Percentiles rank a stretch among this genome's conserved stretches.
phyloP scores from a whole-genome alignment of 2,329 filamentous ascomycete genomes.

The Cercospora beticola region DNA sequence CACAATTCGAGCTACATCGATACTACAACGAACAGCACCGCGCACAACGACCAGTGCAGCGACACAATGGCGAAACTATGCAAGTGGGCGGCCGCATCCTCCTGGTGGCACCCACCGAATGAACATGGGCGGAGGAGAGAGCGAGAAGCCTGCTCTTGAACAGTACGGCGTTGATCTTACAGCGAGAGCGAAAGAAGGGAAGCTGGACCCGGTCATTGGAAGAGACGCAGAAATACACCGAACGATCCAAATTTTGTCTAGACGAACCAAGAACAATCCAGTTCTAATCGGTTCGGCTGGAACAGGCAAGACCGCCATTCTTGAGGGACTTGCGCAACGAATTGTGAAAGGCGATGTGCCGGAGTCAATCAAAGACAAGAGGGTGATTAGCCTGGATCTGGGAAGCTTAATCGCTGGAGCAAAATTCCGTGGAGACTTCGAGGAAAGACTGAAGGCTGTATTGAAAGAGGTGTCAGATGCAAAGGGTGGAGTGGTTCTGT shows the following conservation, averaged over 20 bases:
- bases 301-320: conserved; percentile 89
- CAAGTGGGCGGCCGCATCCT: conserved; percentile 67
- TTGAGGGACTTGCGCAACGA: conserved; percentile 84
- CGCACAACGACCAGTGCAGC: not conserved
- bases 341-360: conserved; percentile 93
- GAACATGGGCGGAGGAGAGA: conserved; percentile 70
- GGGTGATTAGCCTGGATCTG: conserved; percentile 82
- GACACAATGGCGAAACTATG: conserved; percentile 45
- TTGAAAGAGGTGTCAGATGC: conserved; percentile 88
- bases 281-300: conserved; percentile 90
- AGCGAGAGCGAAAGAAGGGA: conserved; percentile 77
- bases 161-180: conserved; percentile 91
- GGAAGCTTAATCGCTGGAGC: conserved; percentile 92
- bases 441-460: conserved; percentile 88
- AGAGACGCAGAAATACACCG: conserved; percentile 88
- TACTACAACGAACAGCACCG: not conserved
- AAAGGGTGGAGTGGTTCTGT: conserved; percentile 85
- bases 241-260: conserved; percentile 89
- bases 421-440: conserved; percentile 94
- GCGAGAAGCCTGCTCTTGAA: conserved; percentile 83
- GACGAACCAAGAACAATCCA: conserved; percentile 93
- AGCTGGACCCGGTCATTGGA: conserved; percentile 93
- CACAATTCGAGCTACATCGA: conserved; percentile 12
- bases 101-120: conserved; percentile 92
- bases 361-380: conserved; percentile 92